Percentiles rank a stretch among this genome's conserved stretches.
Conservation (phyloP, 768 basidiomycete genomes). For the Holtermannia corniformis region DNA sequence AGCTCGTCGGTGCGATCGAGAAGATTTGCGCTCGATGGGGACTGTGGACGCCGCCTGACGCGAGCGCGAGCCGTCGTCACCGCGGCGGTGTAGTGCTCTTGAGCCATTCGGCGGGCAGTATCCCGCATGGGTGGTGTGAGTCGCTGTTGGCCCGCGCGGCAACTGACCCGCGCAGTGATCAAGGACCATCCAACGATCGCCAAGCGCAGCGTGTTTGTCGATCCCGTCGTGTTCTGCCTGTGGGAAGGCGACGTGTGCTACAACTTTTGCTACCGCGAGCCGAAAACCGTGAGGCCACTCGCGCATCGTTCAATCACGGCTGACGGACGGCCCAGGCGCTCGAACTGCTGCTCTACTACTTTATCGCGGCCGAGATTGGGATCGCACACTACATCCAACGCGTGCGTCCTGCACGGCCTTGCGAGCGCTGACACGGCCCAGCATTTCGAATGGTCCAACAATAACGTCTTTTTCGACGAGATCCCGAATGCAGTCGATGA, state of each 20-base stretch:
- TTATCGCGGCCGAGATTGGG: slow-evolving; percentile 77
- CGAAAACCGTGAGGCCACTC: slow-evolving; percentile 50
- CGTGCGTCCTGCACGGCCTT: slow-evolving; percentile 14
- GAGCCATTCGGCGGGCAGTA: slow-evolving; percentile 85
- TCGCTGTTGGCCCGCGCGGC: slow-evolving; percentile 1
- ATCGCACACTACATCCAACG: slow-evolving; percentile 74
- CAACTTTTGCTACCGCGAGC: slow-evolving; percentile 73
- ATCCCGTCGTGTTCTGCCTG: slow-evolving; percentile 71
- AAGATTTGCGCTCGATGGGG: slow-evolving; percentile 54
- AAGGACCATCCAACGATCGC: slow-evolving; percentile 64
- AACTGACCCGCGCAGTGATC: slow-evolving; percentile 45
- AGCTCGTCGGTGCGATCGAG: slow-evolving; percentile 54
- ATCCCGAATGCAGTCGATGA: slow-evolving; percentile 70
- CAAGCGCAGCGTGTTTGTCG: slow-evolving; percentile 73
- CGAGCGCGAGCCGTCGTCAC: background rate
- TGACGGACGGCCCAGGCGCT: slow-evolving; percentile 49
- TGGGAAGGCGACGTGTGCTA: slow-evolving; percentile 96
- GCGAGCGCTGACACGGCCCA: background rate
- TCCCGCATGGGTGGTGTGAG: slow-evolving; percentile 68
- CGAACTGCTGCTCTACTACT: slow-evolving; percentile 74
- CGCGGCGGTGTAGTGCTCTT: slow-evolving; percentile 60
- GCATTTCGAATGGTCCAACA: slow-evolving; percentile 58
- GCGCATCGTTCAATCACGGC: background rate
- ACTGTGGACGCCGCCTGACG: slow-evolving; percentile 47
- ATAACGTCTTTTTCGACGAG: slow-evolving; percentile 82